A percentile compares a stretch with the other conserved stretches of the same genome.
phyloP scores from a whole-genome alignment of 345 rosid genomes.

The Hypericum perforatum region DNA sequence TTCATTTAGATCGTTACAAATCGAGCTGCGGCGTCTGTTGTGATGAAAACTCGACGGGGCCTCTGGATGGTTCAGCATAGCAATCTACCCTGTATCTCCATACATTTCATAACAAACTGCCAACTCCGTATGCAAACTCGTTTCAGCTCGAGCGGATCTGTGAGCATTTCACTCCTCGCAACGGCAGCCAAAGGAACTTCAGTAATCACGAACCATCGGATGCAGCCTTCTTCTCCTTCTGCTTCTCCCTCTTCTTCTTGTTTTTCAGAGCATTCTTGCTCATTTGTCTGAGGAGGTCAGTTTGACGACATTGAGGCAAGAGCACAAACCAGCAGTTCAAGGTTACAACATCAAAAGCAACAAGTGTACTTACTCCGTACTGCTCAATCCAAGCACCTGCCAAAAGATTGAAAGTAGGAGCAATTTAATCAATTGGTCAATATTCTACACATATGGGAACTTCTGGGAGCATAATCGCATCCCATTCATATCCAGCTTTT shows the following conservation, averaged over 20 bases:
- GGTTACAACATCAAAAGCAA: conserved; percentile 5
- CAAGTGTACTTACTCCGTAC: conserved; percentile 49
- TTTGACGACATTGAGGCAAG: background rate
- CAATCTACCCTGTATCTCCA: no score
- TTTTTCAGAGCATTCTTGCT: conserved; percentile 82
- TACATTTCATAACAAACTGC: no score
- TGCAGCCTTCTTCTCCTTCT: conserved; percentile 63
- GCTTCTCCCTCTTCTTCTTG: conserved; percentile 90
- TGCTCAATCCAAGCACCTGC: conserved; percentile 62
- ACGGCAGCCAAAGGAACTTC: no score
- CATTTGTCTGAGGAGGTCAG: conserved; percentile 39
- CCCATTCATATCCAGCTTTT: no score
- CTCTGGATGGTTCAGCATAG: no score
- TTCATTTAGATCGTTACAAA: no score
- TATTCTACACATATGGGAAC: conserved; percentile 8
- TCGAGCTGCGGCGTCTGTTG: no score
- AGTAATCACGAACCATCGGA: conserved; percentile 12
- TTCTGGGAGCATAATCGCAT: no score
- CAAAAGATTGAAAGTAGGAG: background rate
- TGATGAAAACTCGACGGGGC: no score
- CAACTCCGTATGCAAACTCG: no score
- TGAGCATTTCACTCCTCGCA: no score
- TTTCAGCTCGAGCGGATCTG: no score
- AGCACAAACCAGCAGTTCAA: background rate
- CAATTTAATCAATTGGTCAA: conserved; percentile 25